Base-by-base conservation (phyloP, 2,329 filamentous ascomycete species). In the Ascochyta koolunga region DNA sequence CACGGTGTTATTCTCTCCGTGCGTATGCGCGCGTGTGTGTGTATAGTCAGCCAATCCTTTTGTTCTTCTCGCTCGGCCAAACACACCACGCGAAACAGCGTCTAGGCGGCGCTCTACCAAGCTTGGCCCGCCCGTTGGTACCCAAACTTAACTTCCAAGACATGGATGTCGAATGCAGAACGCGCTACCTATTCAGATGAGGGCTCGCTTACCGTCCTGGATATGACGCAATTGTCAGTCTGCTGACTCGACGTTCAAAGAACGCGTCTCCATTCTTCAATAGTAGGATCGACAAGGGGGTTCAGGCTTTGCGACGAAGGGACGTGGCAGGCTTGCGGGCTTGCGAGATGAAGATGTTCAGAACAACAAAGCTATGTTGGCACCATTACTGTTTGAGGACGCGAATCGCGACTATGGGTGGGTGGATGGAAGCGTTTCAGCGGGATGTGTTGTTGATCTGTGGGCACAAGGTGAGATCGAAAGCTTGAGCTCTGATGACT, bases 221-320 rank as follows among this genome's bases (percentile, higher is more conserved):
- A 11, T 31, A 59, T 59, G 57, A 59, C 57, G 57, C 47, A 56
- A 50, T 5, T 32, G 31, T 54, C 37, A 33, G 42, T 9, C 31
- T 10, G 37, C 50, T 45, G 56, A 55, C 35, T 50, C 44, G 47
- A 41, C 3, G 21, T 18, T 19, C 10, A 27, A 24, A 15, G 29
- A 48, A 35, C n/a, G 31, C 18, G 31, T 47, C 50, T 41, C 50
- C 56, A 51, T 42, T 50, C 40, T 50, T 42, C 18, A n/a, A 62
- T 51, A 62, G 53, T 57, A 55, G 40, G 62, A 65, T 66, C 62
- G 60, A 47, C 64, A 65, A 62, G 62, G 55, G 64, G 19, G 36
- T 35, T 24, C 42, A 29, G 47, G 18, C 50, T 53, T 43, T 32
- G 46, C 27, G 38, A 38, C 38, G 19, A 39, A 24, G 19, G 31